These are phyloP conservation scores for Clavispora phyllophila DNA, from an alignment of 805 yeast genomes.

Conservation along the genomic window DNA sequence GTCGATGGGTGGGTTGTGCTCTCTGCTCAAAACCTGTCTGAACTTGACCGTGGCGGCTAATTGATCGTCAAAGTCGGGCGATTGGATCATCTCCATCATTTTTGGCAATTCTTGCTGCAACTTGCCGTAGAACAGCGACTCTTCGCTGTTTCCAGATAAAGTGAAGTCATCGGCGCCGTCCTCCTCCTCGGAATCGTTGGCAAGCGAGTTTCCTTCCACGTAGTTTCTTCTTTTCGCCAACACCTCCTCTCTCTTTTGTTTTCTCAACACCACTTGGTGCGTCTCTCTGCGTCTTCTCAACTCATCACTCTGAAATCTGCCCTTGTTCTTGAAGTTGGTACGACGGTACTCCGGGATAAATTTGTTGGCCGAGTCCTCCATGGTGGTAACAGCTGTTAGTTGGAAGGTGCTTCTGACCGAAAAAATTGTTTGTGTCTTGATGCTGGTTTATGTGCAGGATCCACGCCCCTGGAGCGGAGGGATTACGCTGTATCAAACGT, in stretches of 20 bases:
- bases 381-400: slow-evolving; percentile 17
- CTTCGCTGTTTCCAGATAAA: slow-evolving; percentile 43
- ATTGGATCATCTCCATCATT: slow-evolving; percentile 76
- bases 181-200: slow-evolving; percentile 40
- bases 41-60: slow-evolving; percentile 87
- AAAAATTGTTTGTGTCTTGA: slow-evolving; percentile 1
- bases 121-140: slow-evolving; percentile 34
- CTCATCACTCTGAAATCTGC: slow-evolving; percentile 91
- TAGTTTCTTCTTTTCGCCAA: slow-evolving; percentile 90
- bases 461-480: background rate
- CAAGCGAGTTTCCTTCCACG: slow-evolving; percentile 26
- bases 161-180: slow-evolving; percentile 32
- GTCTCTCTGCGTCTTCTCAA: slow-evolving; percentile 96
- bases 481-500: too few species aligned
- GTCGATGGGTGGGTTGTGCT: slow-evolving; percentile 94
- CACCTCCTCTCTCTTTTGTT: slow-evolving; percentile 93
- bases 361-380: slow-evolving; percentile 78
- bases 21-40: slow-evolving; percentile 89
- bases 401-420: background rate
- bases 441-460: background rate
- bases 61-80: slow-evolving; percentile 73
- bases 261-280: slow-evolving; percentile 93
- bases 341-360: slow-evolving; percentile 97
- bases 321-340: slow-evolving; percentile 91
- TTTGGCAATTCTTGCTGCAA: slow-evolving; percentile 66